Base-by-base conservation (phyloP, 352 stramenopile species). In the Phytophthora fragariaefolia region DNA sequence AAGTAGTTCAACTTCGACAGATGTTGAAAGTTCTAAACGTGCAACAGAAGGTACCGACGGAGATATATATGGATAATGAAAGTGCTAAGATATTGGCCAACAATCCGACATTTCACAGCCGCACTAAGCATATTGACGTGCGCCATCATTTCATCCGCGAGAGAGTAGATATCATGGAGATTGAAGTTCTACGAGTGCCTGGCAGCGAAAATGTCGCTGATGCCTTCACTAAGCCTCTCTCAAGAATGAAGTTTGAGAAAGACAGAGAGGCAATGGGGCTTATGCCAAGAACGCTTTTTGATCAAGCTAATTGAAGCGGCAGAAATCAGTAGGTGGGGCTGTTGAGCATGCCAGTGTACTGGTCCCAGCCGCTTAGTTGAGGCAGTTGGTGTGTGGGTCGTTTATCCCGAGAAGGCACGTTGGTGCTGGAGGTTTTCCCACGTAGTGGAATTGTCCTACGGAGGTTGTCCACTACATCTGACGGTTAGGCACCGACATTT, bases 91-190 rank as follows among this genome's bases (percentile, higher is more conserved):
- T 66, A 49, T 45, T 74, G 10, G 60, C 43, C 5, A 70, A 65
- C 30, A 69, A 74, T 22, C 54, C 59, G 3, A 38, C 59, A 20
- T 69, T 69, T 34, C 55, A 69, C 20, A 27, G n/a, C 5, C 45
- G 51, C 24, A 56, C 59, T 1, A 66, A 74, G 32, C 66, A 69
- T 34, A 74, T 73, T 58, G 66, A 69, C 22, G 51, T 69, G 26
- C 13, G 34, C 13, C 34, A 42, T 20, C 34, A 42, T 12, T 45
- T 40, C 66, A 69, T 63, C 53, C 60, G 55, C 26, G 60, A 66
- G 45, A 48, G 55, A 20, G 27, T 65, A 3, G 42, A 62, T 7
- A 38, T 49, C 10, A 63, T 60, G 0, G 38, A 74, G 40, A 63
- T 70, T 55, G 46, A 57, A 17, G 55, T 69, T 2, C 15, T 61